Conservation (phyloP, 2,329 filamentous ascomycete species). For the Xylariales sp. region DNA sequence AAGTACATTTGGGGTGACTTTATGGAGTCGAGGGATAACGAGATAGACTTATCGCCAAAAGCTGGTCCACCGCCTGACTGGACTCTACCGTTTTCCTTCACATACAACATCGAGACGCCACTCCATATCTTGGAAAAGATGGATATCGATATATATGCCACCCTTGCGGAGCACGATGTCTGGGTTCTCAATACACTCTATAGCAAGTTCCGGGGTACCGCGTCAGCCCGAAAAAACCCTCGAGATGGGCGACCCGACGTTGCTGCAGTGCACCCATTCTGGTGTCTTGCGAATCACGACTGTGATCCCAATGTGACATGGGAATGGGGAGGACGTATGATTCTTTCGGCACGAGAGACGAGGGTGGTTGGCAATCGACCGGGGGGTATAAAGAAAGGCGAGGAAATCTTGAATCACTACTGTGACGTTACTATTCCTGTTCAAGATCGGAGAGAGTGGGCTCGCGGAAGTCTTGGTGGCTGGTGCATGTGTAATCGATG, state of each 20-base stretch:
- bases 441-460: slow-evolving; percentile 82
- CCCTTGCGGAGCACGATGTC: slow-evolving; percentile 57
- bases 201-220: slow-evolving; percentile 88
- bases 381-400: slow-evolving; percentile 67
- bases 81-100: slow-evolving; percentile 75
- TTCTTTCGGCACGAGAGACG: slow-evolving; percentile 58
- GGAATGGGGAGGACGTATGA: slow-evolving; percentile 84
- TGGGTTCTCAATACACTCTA: slow-evolving; percentile 92
- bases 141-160: slow-evolving; percentile 71
- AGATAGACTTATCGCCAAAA: slow-evolving; percentile 48
- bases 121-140: slow-evolving; percentile 79
- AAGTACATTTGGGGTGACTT: slow-evolving; percentile 71
- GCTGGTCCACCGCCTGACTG: slow-evolving; percentile 55
- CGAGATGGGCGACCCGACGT: slow-evolving; percentile 83
- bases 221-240: slow-evolving; percentile 75
- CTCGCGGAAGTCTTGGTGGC: slow-evolving; percentile 79
- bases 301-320: slow-evolving; percentile 93
- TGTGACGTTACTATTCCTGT: slow-evolving; percentile 81
- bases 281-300: slow-evolving; percentile 95
- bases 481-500: slow-evolving; percentile 85
- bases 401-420: slow-evolving; percentile 92
- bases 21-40: slow-evolving; percentile 45
- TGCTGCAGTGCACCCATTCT: slow-evolving; percentile 88
- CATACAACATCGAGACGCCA: slow-evolving; percentile 68
- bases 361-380: slow-evolving; percentile 45